A percentile compares a stretch with the other conserved stretches of the same genome.
phyloP scores from a whole-genome alignment of 805 yeast species.

The Kuraishia borneana region DNA sequence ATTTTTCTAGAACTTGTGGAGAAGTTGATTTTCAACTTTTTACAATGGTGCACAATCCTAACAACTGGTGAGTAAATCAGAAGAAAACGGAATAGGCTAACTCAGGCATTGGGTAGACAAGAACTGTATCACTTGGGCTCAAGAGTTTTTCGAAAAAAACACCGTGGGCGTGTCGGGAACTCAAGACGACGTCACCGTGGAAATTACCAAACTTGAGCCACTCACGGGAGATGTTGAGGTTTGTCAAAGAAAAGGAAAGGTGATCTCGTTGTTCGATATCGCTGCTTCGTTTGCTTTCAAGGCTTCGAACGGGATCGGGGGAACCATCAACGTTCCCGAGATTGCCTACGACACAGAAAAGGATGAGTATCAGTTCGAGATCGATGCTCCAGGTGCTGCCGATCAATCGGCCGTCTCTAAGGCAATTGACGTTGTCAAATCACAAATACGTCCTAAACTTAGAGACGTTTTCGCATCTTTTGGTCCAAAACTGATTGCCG shows the following conservation, averaged over 20 bases:
- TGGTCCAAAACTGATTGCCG: constrained; percentile 65
- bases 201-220: constrained; percentile 34
- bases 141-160: constrained; percentile 55
- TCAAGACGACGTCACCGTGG: constrained; percentile 19
- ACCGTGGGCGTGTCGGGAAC: constrained; percentile 37
- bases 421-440: constrained; percentile 30
- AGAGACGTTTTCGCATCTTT: constrained; percentile 50
- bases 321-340: constrained; percentile 80
- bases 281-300: constrained; percentile 47
- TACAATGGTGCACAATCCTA: constrained; percentile 96
- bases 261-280: constrained; percentile 82
- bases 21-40: too few relatives aligned
- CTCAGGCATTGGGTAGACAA: constrained; percentile 94
- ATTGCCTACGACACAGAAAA: constrained; percentile 84
- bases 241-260: constrained; percentile 93
- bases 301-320: constrained; percentile 39
- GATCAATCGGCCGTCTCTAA: constrained; percentile 42
- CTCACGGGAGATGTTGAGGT: constrained; percentile 97
- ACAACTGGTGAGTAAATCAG: constrained; percentile 46
- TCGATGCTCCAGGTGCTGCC: constrained; percentile 33
- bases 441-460: constrained; percentile 55
- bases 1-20: too few relatives aligned
- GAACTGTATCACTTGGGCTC: constrained; percentile 89
- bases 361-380: constrained; percentile 79
- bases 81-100: background rate